These are phyloP conservation scores for Angophora floribunda DNA, from an alignment of 345 rosid genomes.

Conservation along the genomic window DNA sequence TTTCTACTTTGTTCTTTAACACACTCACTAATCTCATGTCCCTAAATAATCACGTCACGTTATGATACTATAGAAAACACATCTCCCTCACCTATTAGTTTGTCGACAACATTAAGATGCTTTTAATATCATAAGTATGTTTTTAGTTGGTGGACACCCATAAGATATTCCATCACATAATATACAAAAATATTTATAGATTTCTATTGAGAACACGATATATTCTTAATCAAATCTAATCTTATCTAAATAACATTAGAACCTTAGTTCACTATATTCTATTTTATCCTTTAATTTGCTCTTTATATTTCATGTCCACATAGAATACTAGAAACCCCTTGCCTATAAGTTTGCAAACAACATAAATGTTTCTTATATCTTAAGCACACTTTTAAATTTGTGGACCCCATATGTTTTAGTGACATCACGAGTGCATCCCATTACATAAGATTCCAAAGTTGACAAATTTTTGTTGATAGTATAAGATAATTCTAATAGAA, in stretches of 20 bases:
- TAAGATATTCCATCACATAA: background rate
- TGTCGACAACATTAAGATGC: background rate
- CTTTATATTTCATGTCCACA: no score
- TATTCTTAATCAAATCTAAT: background rate
- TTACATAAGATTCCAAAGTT: background rate
- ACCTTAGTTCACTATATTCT: no score
- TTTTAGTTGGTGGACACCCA: background rate
- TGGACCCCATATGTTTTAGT: background rate
- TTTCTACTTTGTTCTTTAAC: background rate
- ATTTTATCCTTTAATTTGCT: no score
- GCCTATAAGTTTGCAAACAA: background rate
- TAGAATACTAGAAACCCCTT: no score
- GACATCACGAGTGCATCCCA: background rate
- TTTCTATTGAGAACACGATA: background rate
- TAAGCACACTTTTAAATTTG: background rate
- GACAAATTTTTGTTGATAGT: background rate
- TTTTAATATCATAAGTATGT: background rate
- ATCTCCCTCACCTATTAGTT: fast-evolving
- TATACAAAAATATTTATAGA: background rate
- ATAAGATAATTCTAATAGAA: background rate
- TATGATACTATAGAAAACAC: background rate
- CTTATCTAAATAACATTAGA: no score
- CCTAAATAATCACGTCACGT: background rate
- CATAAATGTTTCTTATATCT: background rate
- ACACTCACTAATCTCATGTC: background rate